Percentiles rank a stretch among this genome's conserved stretches.
These are phyloP conservation scores for Kurtzmaniella quercitrusa DNA, from an alignment of 1,139 yeast genomes.

Conservation along the genomic window DNA sequence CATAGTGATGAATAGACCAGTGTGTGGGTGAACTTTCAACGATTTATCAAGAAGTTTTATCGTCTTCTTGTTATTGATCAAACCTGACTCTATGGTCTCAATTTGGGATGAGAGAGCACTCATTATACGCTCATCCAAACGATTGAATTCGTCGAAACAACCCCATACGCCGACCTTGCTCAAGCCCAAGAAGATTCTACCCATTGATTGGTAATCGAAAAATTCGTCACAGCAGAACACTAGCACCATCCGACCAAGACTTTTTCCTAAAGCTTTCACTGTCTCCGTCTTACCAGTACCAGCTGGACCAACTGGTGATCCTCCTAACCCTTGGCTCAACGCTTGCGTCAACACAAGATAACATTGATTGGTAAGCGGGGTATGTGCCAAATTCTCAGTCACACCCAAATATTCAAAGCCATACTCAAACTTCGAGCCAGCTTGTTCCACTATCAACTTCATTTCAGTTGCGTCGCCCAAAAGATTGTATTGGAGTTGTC, in stretches of 20 bases:
- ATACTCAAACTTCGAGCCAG: slow-evolving; percentile 50
- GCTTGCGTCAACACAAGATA: slow-evolving; percentile 75
- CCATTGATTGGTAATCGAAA: slow-evolving; percentile 79
- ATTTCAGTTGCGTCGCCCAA: slow-evolving; percentile 20
- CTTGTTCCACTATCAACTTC: slow-evolving; percentile 50
- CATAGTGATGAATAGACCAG: slow-evolving; percentile 87
- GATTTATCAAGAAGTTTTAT: slow-evolving; percentile 51
- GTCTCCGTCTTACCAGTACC: slow-evolving; percentile 98
- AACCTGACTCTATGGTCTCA: slow-evolving; percentile 62
- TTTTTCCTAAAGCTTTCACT: slow-evolving; percentile 77
- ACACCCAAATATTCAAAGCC: slow-evolving; percentile 85
- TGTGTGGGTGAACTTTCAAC: slow-evolving; percentile 41
- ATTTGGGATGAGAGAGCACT: slow-evolving; percentile 87
- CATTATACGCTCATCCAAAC: slow-evolving; percentile 66
- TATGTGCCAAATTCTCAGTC: slow-evolving; percentile 69
- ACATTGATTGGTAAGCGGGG: slow-evolving; percentile 67
- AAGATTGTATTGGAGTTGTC: slow-evolving; percentile 51
- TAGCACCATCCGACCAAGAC: slow-evolving; percentile 74
- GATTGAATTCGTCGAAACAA: slow-evolving; percentile 92
- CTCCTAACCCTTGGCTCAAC: slow-evolving; percentile 71
- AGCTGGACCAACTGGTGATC: slow-evolving; percentile 94
- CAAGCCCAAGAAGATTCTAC: slow-evolving; percentile 76
- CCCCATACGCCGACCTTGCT: slow-evolving; percentile 92
- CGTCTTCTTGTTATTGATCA: slow-evolving; percentile 18
- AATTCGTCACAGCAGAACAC: slow-evolving; percentile 92